Conservation (phyloP, 192 early-diverging fungal genomes). For the Bifiguratus adelaidae region DNA sequence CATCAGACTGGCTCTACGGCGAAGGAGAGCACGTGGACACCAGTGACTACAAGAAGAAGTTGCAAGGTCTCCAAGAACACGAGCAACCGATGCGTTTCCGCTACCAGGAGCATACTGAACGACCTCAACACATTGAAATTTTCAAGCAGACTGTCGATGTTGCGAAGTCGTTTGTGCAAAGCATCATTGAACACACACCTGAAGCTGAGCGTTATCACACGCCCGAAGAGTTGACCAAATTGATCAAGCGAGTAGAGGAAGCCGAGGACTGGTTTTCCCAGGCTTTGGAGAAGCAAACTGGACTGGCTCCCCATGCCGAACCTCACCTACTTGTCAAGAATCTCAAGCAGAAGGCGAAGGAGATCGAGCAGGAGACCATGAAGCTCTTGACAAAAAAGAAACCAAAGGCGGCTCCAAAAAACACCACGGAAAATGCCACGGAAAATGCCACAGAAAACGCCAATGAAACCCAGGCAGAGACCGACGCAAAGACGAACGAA, state of each 20-base stretch:
- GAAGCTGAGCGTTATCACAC: slow-evolving; percentile 47
- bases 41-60: slow-evolving; percentile 35
- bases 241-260: slow-evolving; percentile 39
- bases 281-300: slow-evolving; percentile 45
- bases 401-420: slow-evolving; percentile 26
- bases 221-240: slow-evolving; percentile 34
- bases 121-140: slow-evolving; percentile 27
- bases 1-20: slow-evolving; percentile 82
- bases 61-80: slow-evolving; percentile 28
- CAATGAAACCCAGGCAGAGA: neutral
- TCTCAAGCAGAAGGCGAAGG: slow-evolving; percentile 33
- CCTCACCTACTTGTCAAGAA: slow-evolving; percentile 53
- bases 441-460: slow-evolving; percentile 3
- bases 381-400: slow-evolving; percentile 48
- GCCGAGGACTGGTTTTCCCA: slow-evolving; percentile 55
- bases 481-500: slow-evolving; percentile 14
- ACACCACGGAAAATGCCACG: slow-evolving; percentile 13
- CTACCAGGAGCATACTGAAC: slow-evolving; percentile 27
- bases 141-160: slow-evolving; percentile 18
- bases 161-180: slow-evolving; percentile 24
- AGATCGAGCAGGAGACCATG: slow-evolving; percentile 38
- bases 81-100: slow-evolving; percentile 36
- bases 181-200: slow-evolving; percentile 25
- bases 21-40: slow-evolving; percentile 68
- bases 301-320: slow-evolving; percentile 39